Percentiles rank a stretch among this genome's conserved stretches.
Evolutionary conservation across 768 basidiomycete species (phyloP).

Genomic region (Lentinula raphanica): DNA sequence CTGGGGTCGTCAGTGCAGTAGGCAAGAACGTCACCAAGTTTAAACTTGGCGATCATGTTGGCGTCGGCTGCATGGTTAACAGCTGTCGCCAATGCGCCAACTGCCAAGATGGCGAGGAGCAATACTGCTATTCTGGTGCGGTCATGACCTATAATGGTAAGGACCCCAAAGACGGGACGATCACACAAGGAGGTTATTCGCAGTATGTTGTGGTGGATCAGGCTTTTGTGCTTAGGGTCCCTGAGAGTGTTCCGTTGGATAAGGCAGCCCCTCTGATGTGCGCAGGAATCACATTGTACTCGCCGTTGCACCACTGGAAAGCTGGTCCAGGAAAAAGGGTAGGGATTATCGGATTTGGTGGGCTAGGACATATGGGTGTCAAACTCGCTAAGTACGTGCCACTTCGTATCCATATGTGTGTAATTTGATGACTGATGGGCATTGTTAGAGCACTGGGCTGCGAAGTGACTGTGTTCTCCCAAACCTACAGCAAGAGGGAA

Average conservation of each 20-base stretch:
- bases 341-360: conserved; percentile 63
- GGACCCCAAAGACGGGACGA: conserved; percentile 36
- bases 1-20: conserved; percentile 47
- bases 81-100: conserved; percentile 43
- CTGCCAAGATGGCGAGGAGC: conserved; percentile 49
- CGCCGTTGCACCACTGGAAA: conserved; percentile 45
- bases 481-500: conserved; percentile 36
- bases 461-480: conserved; percentile 45
- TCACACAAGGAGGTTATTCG: conserved; percentile 44
- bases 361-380: conserved; percentile 31
- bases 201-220: conserved; percentile 41
- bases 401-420: background rate
- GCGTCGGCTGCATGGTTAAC: conserved; percentile 46
- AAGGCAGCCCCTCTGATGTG: conserved; percentile 62
- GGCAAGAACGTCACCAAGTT: conserved; percentile 49
- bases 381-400: background rate
- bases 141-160: conserved; percentile 34
- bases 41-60: conserved; percentile 54
- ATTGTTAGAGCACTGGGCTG: conserved; percentile 41
- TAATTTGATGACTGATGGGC: conserved; percentile 13
- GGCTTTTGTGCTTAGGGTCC: conserved; percentile 55
- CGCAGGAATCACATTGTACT: conserved; percentile 59
- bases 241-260: conserved; percentile 43
- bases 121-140: conserved; percentile 31
- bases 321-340: conserved; percentile 58